Base-by-base conservation (phyloP, 768 basidiomycete genomes). In the Russula sp. region DNA sequence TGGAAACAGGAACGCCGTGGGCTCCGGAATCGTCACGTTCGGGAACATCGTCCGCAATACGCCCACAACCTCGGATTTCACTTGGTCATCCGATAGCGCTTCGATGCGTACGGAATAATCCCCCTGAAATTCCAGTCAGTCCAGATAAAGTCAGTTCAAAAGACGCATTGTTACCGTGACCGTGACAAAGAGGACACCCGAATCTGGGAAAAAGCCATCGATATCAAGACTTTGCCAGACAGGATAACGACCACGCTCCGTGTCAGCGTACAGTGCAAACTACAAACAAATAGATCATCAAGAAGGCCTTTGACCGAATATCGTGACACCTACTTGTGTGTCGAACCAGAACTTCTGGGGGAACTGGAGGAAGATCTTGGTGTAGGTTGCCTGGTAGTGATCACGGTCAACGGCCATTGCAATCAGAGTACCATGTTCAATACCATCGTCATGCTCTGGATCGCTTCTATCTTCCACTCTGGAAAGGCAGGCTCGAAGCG, bases 151-250 rank as follows among this genome's bases (percentile, higher is more conserved):
- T 0, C 10, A 39, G 8, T 20, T 14, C 16, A 9, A 14, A 5
- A 43, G 11, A 63, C 77, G 49, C n/a, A n/a, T n/a, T n/a, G n/a
- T n/a, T 67, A 77, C 77, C 14, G 77, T 78, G 13, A 81, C 79
- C 1, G 79, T 83, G 1, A 76, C 79, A 61, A 81, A 83, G 16
- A 84, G 59, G 51, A 87, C 76, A 10, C 82, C 79, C 3, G 83
- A 85, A 5, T 80, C 84, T 18, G 82, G 83, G 57, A 86, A 76
- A 69, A 85, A 87, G 49, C 76, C 74, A 1, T 72, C 63, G 57
- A 82, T 77, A 68, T 87, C 85, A 49, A 87, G 69, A 66, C 77
- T 82, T 67, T 87, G 85, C 86, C 85, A 87, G 7, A 86, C 79
- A 0, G 84, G 83, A 70, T 86, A 87, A 35, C 78, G 75, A 6